Evolutionary conservation across 495 filamentous ascomycete genomes (phyloP), one percentile per base, ranked within the genome.

Genomic region (Penicillium mononematosum): DNA sequence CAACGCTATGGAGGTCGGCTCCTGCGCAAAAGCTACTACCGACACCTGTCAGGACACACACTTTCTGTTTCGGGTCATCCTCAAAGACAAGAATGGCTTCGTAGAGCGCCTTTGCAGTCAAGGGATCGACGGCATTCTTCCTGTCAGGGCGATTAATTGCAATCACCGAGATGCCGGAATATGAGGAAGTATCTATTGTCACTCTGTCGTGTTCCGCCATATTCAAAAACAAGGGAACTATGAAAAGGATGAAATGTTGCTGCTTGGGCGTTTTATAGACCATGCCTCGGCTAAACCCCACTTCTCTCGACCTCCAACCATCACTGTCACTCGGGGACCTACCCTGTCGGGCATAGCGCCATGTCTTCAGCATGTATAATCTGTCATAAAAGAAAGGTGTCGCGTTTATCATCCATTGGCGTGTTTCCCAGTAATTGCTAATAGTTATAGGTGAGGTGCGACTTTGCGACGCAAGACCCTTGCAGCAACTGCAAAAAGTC

Each of bases 1-100:
- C 69, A 8, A 75, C 61, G 52, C 66, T 57, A 42, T 78, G 72
- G 5, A 81, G 68, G 50, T 81, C 78, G 47, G 64, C 70, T 12
- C 77, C 79, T 0, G 78, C 74, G 57, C 78, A 80, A 53, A 81
- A 81, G 8, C 67, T 75, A 22, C 57, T 63, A 2, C 69, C 67
- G 27, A 58, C n/a, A 19, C 73, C 72, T 25, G 61, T 60, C 42
- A 81, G 56, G 25, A 81, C 61, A 62, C 73, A 76, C 17, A 82
- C 70, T 61, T 78, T 80, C 53, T 80, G 76, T 19, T 63, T 56
- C 6, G 58, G 25, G 54, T 81, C 74, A 31, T 61, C 59, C 52
- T 82, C 79, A 52, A 79, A 81, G 20, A 39, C 59, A 3, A 73
- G 61, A 41, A 82, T 64, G 5, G 70, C 69, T 7, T 69, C 58